Evolutionary conservation across 768 basidiomycete genomes (phyloP).

Genomic region (Amanita phalloides): DNA sequence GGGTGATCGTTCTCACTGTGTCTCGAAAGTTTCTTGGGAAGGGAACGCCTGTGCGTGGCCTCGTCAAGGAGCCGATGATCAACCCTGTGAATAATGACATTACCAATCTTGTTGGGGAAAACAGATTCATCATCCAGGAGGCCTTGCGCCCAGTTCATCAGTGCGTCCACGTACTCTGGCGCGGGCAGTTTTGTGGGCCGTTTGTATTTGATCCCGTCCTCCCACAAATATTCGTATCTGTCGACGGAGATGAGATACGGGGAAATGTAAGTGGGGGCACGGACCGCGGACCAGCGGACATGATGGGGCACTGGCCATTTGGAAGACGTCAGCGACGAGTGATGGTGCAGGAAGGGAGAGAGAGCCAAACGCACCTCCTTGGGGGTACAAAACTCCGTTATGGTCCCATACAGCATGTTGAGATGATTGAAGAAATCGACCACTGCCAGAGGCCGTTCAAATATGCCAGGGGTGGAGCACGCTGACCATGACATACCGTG

Average conservation of each 20-base stretch:
- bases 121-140: conserved; percentile 85
- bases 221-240: conserved; percentile 94
- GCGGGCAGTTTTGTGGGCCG: conserved; percentile 90
- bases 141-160: conserved; percentile 98
- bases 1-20: conserved; percentile 84
- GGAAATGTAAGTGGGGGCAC: conserved; percentile 11
- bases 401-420: conserved; percentile 98
- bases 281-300: conserved; percentile 91
- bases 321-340: conserved; percentile 3
- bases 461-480: background rate
- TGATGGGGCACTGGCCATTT: conserved; percentile 70
- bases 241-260: background rate
- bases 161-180: conserved; percentile 91
- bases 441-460: conserved; percentile 33
- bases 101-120: conserved; percentile 95
- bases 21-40: conserved; percentile 88
- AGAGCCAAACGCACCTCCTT: conserved; percentile 55
- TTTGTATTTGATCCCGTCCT: conserved; percentile 81
- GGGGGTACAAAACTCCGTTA: conserved; percentile 95
- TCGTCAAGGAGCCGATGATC: background rate
- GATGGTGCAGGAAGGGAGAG: conserved; percentile 1
- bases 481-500: conserved; percentile 51
- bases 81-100: conserved; percentile 5
- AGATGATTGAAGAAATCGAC: conserved; percentile 99
- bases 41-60: conserved; percentile 52